Base-by-base conservation (phyloP, 163 green algal genomes). In the Chlamydomonas reinhardtii region DNA sequence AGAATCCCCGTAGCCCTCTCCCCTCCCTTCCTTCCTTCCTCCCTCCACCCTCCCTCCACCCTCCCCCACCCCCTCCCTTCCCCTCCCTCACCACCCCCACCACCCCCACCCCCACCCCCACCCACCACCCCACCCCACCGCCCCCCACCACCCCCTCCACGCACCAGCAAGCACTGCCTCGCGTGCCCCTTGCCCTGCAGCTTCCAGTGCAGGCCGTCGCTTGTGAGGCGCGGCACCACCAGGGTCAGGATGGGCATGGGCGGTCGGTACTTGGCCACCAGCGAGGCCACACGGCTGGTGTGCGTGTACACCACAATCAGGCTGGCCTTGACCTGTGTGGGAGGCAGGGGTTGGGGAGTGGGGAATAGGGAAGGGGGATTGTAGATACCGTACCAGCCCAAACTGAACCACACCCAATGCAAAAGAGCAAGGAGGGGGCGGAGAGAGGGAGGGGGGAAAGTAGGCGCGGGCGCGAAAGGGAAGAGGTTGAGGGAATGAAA, bases 241-340 rank as follows among this genome's bases (percentile, higher is more conserved):
- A 98, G 93, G 17, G 95, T 95, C 54, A 98, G 85, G 76, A 98
- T 96, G 82, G 95, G 95, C 92, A 98, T 97, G 52, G 93, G 93
- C 0, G 96, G 96, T 3, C 96, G 91, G 92, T 98, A 99, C 94
- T 99, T 99, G 87, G 96, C 92, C 35, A 99, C 94, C 72, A 98
- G 92, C 61, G 89, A 89, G 2, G 94, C 94, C n/a, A 96, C 97
- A 27, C 91, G 89, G 29, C 93, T 93, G 37, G 88, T 95, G 83
- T 95, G 92, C 29, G 94, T 95, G 91, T 97, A 97, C 29, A 97
- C 95, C 39, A 99, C 93, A 75, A 99, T 97, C 52, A 98, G 89
- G 11, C 90, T 87, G 17, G 95, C 95, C 39, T 91, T 79, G 9
- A 87, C 79, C 86, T 91, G 75, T 4, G 75, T 31, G 62, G 24